A percentile compares a stretch with the other conserved stretches of the same genome.
Evolutionary conservation across 768 basidiomycete species (phyloP).

Genomic region (Trametes sanguinea): DNA sequence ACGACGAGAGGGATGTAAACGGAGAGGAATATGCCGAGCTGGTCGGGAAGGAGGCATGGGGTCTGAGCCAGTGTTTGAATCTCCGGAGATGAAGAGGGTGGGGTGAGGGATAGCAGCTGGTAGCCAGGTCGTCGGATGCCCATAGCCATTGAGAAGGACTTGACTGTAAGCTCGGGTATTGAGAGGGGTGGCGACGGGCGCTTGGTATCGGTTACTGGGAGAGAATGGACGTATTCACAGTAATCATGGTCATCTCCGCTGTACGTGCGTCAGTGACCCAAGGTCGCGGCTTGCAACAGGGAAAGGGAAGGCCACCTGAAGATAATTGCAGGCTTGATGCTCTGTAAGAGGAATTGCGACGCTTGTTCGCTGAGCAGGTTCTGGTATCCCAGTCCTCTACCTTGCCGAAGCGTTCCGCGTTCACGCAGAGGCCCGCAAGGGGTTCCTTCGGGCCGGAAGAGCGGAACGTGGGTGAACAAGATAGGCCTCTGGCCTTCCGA

Average conservation of each 20-base stretch:
- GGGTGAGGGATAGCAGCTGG: constrained; percentile 79
- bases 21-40: constrained; percentile 72
- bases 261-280: background rate
- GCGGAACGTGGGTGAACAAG: constrained; percentile 87
- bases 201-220: constrained; percentile 23
- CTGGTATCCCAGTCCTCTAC: constrained; percentile 79
- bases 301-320: constrained; percentile 60
- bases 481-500: constrained; percentile 50
- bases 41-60: constrained; percentile 83
- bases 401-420: constrained; percentile 68
- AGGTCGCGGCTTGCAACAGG: background rate
- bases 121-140: constrained; percentile 84
- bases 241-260: constrained; percentile 97
- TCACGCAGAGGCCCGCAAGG: constrained; percentile 81
- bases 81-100: constrained; percentile 36
- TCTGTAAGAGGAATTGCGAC: constrained; percentile 65
- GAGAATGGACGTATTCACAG: constrained; percentile 71
- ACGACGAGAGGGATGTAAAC: constrained; percentile 70
- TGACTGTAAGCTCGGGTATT: constrained; percentile 82
- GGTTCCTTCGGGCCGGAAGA: constrained; percentile 67
- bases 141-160: constrained; percentile 89
- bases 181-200: constrained; percentile 22
- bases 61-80: constrained; percentile 46
- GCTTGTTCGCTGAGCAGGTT: constrained; percentile 75
- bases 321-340: constrained; percentile 63